Evolutionary conservation across 345 rosid species (phyloP), one percentile per base, ranked within the genome.

Genomic region (Syzygium grande): DNA sequence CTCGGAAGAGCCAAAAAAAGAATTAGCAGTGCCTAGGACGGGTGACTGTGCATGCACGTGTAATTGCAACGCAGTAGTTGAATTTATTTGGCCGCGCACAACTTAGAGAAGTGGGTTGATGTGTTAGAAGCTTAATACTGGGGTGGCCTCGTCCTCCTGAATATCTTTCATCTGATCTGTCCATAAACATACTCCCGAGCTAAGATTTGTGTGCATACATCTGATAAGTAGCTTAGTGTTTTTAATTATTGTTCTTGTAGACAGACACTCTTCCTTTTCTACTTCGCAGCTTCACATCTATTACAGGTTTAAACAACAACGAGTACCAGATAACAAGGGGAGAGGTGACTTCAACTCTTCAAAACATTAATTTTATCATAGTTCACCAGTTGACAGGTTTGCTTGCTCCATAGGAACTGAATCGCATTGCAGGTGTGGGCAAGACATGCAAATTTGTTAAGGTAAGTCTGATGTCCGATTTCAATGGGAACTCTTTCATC

Each of bases 271-370:
- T 59, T 59, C 65, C 65, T 59, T 27, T 59, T 59, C 7, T 59
- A 59, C 65, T 59, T 29, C 89, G 91, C 94, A 98, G 99, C 91
- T 93, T 90, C 84, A 85, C 98, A 27, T 94, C 93, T 84, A 92
- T 98, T 84, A 98, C 96, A 2, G 99, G 99, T 87, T 55, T 98
- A 93, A 98, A 96, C 96, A 98, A 98, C 91, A 97, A 97, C 34
- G 99, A 96, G 89, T 97, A 96, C 92, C 99, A 98, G 95, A 98
- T 97, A 92, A 58, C 95, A 73, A 97, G 99, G 92, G 99, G 99
- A 91, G 95, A 94, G 97, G 99, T 98, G 87, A 51, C 52, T 34
- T 14, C 58, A 29, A 21, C 58, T 19, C 55, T 65, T 19, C 84
- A 30, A 46, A 17, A 15, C 7, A 34, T 38, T 6, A 29, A 46